These are phyloP conservation scores for Heliosperma pusillum DNA, from an alignment of 148 eudicot species.

Conservation along the genomic window DNA sequence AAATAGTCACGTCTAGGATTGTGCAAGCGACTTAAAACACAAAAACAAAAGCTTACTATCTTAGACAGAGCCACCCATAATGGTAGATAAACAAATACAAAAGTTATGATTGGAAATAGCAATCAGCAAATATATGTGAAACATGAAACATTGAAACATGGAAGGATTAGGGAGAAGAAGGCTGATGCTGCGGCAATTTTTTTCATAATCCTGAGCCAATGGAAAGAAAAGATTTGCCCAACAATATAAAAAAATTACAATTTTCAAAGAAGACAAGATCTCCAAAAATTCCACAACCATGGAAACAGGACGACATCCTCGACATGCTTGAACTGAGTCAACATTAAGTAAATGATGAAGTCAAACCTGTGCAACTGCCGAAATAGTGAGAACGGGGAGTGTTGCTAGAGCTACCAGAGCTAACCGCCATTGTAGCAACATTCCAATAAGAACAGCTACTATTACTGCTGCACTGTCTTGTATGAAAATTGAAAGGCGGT, in stretches of 20 bases:
- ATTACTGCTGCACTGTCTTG: conserved; percentile 93
- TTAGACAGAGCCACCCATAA: not conserved
- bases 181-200: not conserved
- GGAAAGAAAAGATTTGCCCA: not conserved
- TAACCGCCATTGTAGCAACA: conserved; percentile 81
- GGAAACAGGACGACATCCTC: not conserved
- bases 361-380: conserved; percentile 95
- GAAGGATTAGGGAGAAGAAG: not conserved
- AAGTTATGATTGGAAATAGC: not conserved
- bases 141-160: not conserved
- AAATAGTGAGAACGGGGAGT: conserved; percentile 72
- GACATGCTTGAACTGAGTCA: not conserved
- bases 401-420: conserved; percentile 93
- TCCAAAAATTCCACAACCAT: not conserved
- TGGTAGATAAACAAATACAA: not conserved
- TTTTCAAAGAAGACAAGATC: not conserved
- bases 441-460: conserved; percentile 87
- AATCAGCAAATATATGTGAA: not conserved
- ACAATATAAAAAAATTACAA: not conserved
- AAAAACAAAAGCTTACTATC: not conserved
- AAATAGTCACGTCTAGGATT: not conserved
- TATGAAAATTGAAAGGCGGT: conserved; percentile 88
- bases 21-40: not conserved
- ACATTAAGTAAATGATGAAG: not conserved
- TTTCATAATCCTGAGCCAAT: not conserved